Conservation (phyloP, 148 eudicot species). For the Diospyros lotus region DNA sequence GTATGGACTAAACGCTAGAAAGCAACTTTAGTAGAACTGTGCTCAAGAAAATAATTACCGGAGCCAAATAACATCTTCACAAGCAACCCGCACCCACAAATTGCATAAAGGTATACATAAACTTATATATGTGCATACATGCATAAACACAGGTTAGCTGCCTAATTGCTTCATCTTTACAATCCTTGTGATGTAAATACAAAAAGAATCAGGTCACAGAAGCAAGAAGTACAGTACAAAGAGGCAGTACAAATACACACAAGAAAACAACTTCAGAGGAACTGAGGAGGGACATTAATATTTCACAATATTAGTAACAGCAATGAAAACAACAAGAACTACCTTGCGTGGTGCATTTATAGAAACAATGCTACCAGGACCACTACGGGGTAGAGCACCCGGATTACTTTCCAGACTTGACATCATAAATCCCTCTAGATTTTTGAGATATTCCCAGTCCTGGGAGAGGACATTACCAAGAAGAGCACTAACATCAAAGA, state of each 20-base stretch:
- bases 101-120: not conserved
- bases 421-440: constrained; percentile 35
- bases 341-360: constrained; percentile 49
- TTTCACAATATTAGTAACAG: not conserved
- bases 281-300: not conserved
- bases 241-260: not conserved
- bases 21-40: not conserved
- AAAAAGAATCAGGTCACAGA: too few relatives aligned
- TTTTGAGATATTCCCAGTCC: constrained; percentile 52
- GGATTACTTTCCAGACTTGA: constrained; percentile 38
- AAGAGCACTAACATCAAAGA: constrained; percentile 36
- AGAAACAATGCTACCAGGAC: constrained; percentile 29
- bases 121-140: not conserved
- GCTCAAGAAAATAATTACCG: not conserved
- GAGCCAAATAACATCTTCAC: not conserved
- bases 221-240: not conserved
- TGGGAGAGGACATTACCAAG: constrained; percentile 45
- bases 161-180: too few relatives aligned
- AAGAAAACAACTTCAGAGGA: not conserved
- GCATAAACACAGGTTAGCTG: too few relatives aligned
- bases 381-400: constrained; percentile 24
- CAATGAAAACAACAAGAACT: constrained; percentile 11
- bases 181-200: too few relatives aligned
- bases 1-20: not conserved
- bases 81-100: not conserved